Base-by-base conservation (phyloP, 23 red algal species). In the Chondrus crispus region DNA sequence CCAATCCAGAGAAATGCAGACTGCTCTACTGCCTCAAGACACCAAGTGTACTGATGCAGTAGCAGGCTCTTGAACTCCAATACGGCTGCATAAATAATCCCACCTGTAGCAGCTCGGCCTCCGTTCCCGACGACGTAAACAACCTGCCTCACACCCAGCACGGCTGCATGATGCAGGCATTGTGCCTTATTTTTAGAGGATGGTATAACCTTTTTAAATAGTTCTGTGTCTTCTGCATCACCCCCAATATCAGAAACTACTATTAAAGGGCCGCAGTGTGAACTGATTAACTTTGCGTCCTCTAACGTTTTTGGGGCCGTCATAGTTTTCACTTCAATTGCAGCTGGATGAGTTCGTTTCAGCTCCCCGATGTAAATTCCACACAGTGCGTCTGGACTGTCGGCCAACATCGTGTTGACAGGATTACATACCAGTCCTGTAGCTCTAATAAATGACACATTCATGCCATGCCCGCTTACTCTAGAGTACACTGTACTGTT, bases 161-260 rank as follows among this genome's bases (percentile, higher is more conserved):
- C 40, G 20, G 72, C 35, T 6, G 82, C 16, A 69, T 86, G 82
- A 30, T 86, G 82, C 26, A 70, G 32, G 37, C 62, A 70, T 29
- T 86, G 20, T 38, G 30, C 28, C 52, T 43, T 36, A 60, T 85
- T 22, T 26, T 39, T 58, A 39, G 18, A 46, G 46, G 63, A 71
- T 9, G 55, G 41, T 18, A 86, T 13, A 29, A 70, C 18, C 26
- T 86, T 32, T 26, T 72, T 39, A 64, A 73, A 73, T n/a, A 48
- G 57, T 29, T 86, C 53, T 35, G 9, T 51, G 5, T 40, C 53
- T 52, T 5, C 40, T 51, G 48, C 81, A 30, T 86, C 28, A 3
- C 11, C 26, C 4, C 62, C 62, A 29, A 50, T 32, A 73, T 52
- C 47, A 39, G 53, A 30, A 19, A 86, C 24, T 33, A 49, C 40